Evolutionary conservation across 176 grass and related monocot genomes (phyloP).

Genomic region (Carex scoparia): DNA sequence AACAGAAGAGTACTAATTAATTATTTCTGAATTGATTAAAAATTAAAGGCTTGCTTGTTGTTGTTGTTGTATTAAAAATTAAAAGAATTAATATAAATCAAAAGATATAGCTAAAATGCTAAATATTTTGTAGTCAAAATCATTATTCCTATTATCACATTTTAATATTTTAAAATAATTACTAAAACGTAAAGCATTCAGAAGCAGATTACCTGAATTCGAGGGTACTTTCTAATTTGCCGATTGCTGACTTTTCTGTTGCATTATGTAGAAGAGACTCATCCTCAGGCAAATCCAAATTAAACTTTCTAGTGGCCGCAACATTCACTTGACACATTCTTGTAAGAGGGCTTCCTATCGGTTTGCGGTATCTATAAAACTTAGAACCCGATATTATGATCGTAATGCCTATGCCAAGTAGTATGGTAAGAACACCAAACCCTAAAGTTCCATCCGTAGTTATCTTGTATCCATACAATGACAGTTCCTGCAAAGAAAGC

Average conservation of each 20-base stretch:
- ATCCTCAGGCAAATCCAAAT: slow-evolving; percentile 7
- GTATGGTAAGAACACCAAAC: slow-evolving; percentile 39
- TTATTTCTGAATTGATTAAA: too few relatives aligned
- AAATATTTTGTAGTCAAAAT: neutral
- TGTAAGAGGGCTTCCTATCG: slow-evolving; percentile 39
- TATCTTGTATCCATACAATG: slow-evolving; percentile 1
- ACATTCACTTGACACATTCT: slow-evolving; percentile 44
- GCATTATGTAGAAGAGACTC: slow-evolving; percentile 30
- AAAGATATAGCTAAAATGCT: neutral
- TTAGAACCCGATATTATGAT: slow-evolving; percentile 29
- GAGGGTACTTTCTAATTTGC: slow-evolving; percentile 27
- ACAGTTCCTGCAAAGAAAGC: too few relatives aligned
- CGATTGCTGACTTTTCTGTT: slow-evolving; percentile 2
- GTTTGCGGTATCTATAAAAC: slow-evolving; percentile 42
- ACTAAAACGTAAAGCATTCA: neutral
- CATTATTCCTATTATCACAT: neutral
- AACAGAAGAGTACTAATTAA: neutral
- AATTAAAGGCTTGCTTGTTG: too few relatives aligned
- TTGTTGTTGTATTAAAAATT: neutral
- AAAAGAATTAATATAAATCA: neutral
- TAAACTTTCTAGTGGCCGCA: slow-evolving; percentile 36
- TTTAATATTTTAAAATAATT: neutral
- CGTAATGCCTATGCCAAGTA: slow-evolving; percentile 29
- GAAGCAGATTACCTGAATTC: slow-evolving; percentile 22
- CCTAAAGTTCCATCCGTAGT: slow-evolving; percentile 40